phyloP scores from a whole-genome alignment of 805 yeast genomes.

The Teunomyces aglyptinius region DNA sequence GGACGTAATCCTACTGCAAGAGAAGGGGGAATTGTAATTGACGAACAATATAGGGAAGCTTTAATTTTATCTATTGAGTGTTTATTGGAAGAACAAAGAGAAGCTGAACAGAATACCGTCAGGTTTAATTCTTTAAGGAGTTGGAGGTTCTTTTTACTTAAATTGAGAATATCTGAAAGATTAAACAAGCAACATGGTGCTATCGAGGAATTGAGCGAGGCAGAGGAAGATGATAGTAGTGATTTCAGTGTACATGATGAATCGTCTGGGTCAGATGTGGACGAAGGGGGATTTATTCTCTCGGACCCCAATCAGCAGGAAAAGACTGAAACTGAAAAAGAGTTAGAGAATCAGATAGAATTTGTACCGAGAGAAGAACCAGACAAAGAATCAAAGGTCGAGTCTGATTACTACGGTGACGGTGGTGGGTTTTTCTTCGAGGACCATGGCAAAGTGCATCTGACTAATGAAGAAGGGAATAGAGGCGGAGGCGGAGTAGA shows the following conservation, averaged over 20 bases:
- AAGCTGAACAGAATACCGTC: slow-evolving; percentile 39
- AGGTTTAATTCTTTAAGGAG: slow-evolving; percentile 51
- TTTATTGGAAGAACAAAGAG: slow-evolving; percentile 48
- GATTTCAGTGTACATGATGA: slow-evolving; percentile 18
- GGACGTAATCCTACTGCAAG: slow-evolving; percentile 55
- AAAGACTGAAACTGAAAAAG: background rate
- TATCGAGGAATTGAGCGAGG: slow-evolving; percentile 17
- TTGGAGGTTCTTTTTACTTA: slow-evolving; percentile 55
- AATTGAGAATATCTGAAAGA: slow-evolving; percentile 46
- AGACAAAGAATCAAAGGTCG: background rate
- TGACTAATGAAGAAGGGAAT: slow-evolving; percentile 2
- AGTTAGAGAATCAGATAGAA: background rate
- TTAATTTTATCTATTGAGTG: slow-evolving; percentile 49
- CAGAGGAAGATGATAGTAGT: slow-evolving; percentile 15
- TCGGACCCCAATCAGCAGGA: background rate
- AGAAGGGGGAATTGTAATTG: slow-evolving; percentile 75
- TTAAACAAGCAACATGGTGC: slow-evolving; percentile 50
- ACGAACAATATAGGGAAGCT: slow-evolving; percentile 59
- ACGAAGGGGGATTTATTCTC: slow-evolving; percentile 4
- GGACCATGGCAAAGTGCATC: background rate
- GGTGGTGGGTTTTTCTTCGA: slow-evolving; percentile 27
- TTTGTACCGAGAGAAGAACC: too few relatives aligned
- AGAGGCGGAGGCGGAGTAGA: slow-evolving; percentile 1
- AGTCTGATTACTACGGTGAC: slow-evolving; percentile 4
- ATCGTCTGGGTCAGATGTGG: slow-evolving; percentile 3